Conservation (phyloP, 805 yeast species). For the Kazachstania kunashirensis region DNA sequence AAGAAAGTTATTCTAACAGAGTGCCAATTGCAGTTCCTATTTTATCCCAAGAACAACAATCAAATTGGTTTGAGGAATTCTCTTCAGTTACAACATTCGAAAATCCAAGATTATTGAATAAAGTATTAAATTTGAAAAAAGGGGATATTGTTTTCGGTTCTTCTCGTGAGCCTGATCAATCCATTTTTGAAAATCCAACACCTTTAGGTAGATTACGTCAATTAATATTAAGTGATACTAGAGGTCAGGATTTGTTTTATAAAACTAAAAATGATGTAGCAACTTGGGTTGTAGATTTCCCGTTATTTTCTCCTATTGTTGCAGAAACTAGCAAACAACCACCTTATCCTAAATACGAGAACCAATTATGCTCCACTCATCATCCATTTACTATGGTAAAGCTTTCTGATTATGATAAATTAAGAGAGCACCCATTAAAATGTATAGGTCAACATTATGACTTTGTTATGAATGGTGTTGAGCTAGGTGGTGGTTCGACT, state of each 20-base stretch:
- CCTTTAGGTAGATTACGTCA: slow-evolving; percentile 86
- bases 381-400: slow-evolving; percentile 96
- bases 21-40: slow-evolving; percentile 51
- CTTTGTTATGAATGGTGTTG: slow-evolving; percentile 86
- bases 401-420: slow-evolving; percentile 50
- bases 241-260: slow-evolving; percentile 31
- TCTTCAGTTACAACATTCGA: slow-evolving; percentile 27
- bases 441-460: slow-evolving; percentile 91
- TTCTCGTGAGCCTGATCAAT: slow-evolving; percentile 46
- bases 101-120: slow-evolving; percentile 25
- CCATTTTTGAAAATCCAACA: slow-evolving; percentile 86
- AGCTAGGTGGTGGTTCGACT: slow-evolving; percentile 94
- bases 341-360: slow-evolving; percentile 55
- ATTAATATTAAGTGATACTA: slow-evolving; percentile 43
- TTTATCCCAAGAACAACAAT: slow-evolving; percentile 31
- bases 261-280: slow-evolving; percentile 36
- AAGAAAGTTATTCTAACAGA: slow-evolving; percentile 42
- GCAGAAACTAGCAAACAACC: slow-evolving; percentile 29
- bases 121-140: slow-evolving; percentile 34
- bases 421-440: slow-evolving; percentile 44
- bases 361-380: slow-evolving; percentile 60
- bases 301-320: slow-evolving; percentile 66
- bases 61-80: slow-evolving; percentile 37
- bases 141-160: slow-evolving; percentile 75
- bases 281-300: slow-evolving; percentile 87